These are phyloP conservation scores for Ophiocordyceps camponoti-saundersi DNA, from an alignment of 2,329 filamentous ascomycete species.

Conservation along the genomic window DNA sequence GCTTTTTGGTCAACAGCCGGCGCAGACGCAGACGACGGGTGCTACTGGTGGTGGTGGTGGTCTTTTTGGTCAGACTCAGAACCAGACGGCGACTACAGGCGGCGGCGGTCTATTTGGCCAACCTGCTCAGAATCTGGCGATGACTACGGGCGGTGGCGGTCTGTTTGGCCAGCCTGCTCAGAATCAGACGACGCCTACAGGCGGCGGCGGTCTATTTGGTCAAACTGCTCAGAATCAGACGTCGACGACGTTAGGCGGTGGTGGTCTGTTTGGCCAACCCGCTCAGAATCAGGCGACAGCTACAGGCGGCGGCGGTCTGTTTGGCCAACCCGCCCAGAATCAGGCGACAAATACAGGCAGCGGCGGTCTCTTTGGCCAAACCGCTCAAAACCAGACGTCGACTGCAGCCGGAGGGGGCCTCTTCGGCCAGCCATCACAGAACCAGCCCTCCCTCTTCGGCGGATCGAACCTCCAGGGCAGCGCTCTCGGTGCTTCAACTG, in stretches of 20 bases:
- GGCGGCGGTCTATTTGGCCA: slow-evolving; percentile 8
- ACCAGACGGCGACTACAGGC: slow-evolving; percentile 5
- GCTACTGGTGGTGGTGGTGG: slow-evolving; percentile 2
- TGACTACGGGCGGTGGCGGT: slow-evolving; percentile 10
- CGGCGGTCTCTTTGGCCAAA: background rate
- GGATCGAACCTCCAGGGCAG: slow-evolving; percentile 11
- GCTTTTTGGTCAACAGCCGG: slow-evolving; percentile 9
- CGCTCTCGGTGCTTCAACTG: slow-evolving; percentile 12
- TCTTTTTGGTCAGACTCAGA: slow-evolving; percentile 8
- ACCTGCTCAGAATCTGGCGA: slow-evolving; percentile 2
- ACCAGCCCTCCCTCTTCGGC: slow-evolving; percentile 4
- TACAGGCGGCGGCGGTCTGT: slow-evolving; percentile 2
- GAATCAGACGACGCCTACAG: slow-evolving; percentile 3
- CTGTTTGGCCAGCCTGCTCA: slow-evolving; percentile 13
- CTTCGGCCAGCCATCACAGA: background rate
- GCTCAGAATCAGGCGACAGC: slow-evolving; percentile 3
- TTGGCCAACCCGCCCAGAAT: slow-evolving; percentile 2
- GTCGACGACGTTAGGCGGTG: slow-evolving; percentile 1
- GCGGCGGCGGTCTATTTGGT: slow-evolving; percentile 17
- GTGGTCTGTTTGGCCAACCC: slow-evolving; percentile 4
- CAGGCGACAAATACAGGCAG: background rate
- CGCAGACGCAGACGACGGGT: slow-evolving; percentile 6
- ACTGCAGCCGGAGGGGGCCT: background rate
- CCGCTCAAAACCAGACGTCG: background rate
- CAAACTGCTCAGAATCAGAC: slow-evolving; percentile 7